These are phyloP conservation scores for Barnettozyma sp. DNA, from an alignment of 805 yeast species.

Conservation along the genomic window DNA sequence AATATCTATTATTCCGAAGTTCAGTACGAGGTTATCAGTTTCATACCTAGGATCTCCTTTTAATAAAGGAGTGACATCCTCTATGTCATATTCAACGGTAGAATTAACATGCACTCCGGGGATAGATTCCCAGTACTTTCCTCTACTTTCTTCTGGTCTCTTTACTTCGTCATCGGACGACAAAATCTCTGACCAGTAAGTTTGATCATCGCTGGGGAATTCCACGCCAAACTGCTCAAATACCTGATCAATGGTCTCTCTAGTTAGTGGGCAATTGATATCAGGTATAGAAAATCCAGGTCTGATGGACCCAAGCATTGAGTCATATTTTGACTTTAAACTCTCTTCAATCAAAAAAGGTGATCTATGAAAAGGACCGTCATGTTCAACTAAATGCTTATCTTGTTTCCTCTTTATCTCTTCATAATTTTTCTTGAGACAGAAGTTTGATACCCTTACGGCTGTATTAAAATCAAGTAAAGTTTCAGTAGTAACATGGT, in stretches of 20 bases:
- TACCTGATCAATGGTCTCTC: slow-evolving; percentile 36
- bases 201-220: slow-evolving; percentile 1
- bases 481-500: slow-evolving; percentile 18
- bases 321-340: slow-evolving; percentile 42
- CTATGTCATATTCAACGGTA: slow-evolving; percentile 12
- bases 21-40: slow-evolving; percentile 48
- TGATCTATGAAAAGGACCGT: slow-evolving; percentile 76
- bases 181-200: neutral
- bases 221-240: slow-evolving; percentile 17
- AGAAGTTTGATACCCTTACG: slow-evolving; percentile 51
- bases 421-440: slow-evolving; percentile 41
- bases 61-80: slow-evolving; percentile 17
- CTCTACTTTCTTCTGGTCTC: neutral
- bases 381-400: slow-evolving; percentile 59
- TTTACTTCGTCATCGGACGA: neutral
- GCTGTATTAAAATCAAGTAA: slow-evolving; percentile 49
- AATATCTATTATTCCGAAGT: slow-evolving; percentile 44
- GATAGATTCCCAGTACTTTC: slow-evolving; percentile 13
- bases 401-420: slow-evolving; percentile 50
- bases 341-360: slow-evolving; percentile 60
- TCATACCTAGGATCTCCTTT: slow-evolving; percentile 37
- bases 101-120: slow-evolving; percentile 16
- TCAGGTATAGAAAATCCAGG: slow-evolving; percentile 61
- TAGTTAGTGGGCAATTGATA: slow-evolving; percentile 52
- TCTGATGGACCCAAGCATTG: slow-evolving; percentile 42